phyloP scores from a whole-genome alignment of 768 basidiomycete genomes.

The Pleurotus tuber-regium region DNA sequence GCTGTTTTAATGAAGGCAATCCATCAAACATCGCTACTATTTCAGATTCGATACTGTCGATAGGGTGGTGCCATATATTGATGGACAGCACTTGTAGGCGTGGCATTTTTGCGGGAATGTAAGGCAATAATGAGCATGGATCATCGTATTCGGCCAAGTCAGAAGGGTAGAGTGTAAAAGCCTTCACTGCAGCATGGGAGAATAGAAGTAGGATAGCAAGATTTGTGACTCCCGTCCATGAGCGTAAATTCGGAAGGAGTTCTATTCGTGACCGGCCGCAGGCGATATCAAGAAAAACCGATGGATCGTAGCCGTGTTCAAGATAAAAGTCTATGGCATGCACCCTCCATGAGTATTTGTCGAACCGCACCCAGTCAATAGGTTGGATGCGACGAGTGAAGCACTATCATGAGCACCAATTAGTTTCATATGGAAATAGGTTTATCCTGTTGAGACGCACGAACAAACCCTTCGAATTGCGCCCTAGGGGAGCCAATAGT shows the following conservation, averaged over 20 bases:
- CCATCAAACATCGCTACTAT: background rate
- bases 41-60: background rate
- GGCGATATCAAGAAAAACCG: background rate
- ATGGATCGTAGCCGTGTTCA: background rate
- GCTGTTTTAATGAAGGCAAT: background rate
- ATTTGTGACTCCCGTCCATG: too few species aligned
- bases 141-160: too few species aligned
- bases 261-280: background rate
- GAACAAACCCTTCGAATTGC: too few species aligned
- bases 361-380: background rate
- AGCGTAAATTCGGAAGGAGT: background rate
- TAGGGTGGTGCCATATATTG: background rate
- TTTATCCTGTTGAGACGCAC: too few species aligned
- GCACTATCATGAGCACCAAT: too few species aligned
- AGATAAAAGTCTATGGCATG: background rate
- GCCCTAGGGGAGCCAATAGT: background rate
- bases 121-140: background rate
- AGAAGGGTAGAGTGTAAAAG: too few species aligned
- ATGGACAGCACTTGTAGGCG: background rate
- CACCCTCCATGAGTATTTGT: background rate
- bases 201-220: too few species aligned
- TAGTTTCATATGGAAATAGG: too few species aligned
- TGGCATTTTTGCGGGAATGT: background rate
- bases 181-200: too few species aligned
- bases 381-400: background rate